Percentiles rank a stretch among this genome's conserved stretches.
Conservation (phyloP, 2,329 filamentous ascomycete genomes). For the Aspergillus sp. region DNA sequence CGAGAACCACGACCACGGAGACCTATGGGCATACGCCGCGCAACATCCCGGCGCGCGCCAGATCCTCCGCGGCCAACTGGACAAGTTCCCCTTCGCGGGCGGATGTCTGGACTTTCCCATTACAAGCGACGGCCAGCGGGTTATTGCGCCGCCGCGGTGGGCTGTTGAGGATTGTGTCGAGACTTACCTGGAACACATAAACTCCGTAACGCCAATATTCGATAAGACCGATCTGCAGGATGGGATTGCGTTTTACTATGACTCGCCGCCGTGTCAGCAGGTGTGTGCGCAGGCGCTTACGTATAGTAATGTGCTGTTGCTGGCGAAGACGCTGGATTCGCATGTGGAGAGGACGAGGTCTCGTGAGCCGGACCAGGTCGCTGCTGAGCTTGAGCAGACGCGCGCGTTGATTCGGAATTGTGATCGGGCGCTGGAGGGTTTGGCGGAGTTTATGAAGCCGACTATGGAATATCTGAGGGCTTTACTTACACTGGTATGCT, state of each 20-base stretch:
- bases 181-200: not conserved
- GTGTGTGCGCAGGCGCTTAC: not conserved
- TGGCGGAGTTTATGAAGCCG: not conserved
- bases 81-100: not conserved
- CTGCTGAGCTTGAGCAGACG: not conserved
- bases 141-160: not conserved
- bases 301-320: not conserved
- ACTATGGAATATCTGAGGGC: not conserved
- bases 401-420: not conserved
- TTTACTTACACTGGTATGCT: not conserved
- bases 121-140: not conserved
- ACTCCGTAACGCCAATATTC: not conserved
- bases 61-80: not conserved
- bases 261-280: not conserved
- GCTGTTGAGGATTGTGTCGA: not conserved
- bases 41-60: not conserved
- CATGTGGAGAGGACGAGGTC: too few relatives aligned
- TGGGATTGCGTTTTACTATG: constrained; percentile 1
- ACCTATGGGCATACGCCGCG: not conserved
- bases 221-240: not conserved
- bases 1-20: not conserved
- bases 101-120: not conserved
- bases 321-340: not conserved
- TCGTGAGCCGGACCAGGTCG: not conserved
- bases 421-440: not conserved